Evolutionary conservation across 2,329 filamentous ascomycete species (phyloP).

Genomic region (Ophiostoma sp.): DNA sequence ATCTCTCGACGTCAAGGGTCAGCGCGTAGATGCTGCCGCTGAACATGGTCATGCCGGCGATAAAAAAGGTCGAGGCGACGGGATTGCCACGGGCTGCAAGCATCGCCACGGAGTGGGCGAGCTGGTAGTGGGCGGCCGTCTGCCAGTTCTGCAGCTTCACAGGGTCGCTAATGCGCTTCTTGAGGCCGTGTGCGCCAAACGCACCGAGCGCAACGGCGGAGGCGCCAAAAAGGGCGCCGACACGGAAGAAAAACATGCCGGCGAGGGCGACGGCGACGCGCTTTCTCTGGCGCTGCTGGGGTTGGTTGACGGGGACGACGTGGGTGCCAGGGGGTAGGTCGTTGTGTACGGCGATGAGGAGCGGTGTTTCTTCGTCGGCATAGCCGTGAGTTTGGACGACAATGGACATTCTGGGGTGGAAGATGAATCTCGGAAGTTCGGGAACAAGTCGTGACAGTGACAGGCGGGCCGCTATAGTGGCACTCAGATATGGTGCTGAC

Average conservation of each 20-base stretch:
- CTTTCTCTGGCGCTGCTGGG: conserved; percentile 8
- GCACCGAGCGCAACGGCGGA: conserved; percentile 57
- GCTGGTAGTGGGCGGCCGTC: conserved; percentile 65
- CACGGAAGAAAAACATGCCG: conserved; percentile 48
- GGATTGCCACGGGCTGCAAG: conserved; percentile 54
- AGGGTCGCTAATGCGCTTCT: conserved; percentile 55
- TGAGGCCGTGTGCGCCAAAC: conserved; percentile 63
- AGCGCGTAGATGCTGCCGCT: conserved; percentile 61
- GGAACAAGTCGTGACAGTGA: not conserved
- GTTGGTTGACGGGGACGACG: not conserved
- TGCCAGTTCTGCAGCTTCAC: conserved; percentile 53
- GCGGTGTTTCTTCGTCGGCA: conserved; percentile 25
- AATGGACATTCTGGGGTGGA: conserved; percentile 21
- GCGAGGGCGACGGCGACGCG: conserved; percentile 17
- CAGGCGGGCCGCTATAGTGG: not conserved
- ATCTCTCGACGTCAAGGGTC: conserved; percentile 55
- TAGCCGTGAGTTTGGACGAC: conserved; percentile 19
- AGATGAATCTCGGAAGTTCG: not conserved
- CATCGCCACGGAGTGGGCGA: conserved; percentile 57
- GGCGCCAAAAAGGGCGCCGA: conserved; percentile 59
- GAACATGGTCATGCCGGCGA: conserved; percentile 62
- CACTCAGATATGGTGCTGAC: not conserved
- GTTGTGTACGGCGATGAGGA: conserved; percentile 22
- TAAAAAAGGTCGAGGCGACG: conserved; percentile 53
- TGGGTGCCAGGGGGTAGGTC: conserved; percentile 8